Percentiles rank a stretch among this genome's conserved stretches.
Evolutionary conservation across 1,139 yeast species (phyloP).

Genomic region (Groenewaldozyma auringiensis): DNA sequence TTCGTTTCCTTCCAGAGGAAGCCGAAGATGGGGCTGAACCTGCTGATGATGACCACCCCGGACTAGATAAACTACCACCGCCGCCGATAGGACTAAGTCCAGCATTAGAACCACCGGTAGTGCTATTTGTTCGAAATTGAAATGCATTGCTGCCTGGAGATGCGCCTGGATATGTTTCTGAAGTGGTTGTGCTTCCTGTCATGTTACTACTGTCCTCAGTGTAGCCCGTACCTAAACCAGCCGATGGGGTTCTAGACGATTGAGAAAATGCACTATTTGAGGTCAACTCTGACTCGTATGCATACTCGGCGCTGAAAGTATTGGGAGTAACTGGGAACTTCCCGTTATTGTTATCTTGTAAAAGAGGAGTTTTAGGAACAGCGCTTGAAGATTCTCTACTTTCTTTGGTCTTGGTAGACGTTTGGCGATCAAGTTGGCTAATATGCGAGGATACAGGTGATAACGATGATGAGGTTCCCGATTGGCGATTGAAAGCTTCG

Average conservation of each 20-base stretch:
- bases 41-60: neutral
- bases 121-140: too few relatives aligned
- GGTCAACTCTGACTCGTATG: neutral
- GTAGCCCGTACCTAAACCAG: neutral
- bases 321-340: neutral
- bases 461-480: neutral
- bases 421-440: neutral
- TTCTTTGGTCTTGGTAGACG: neutral
- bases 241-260: neutral
- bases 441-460: neutral
- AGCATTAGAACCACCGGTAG: neutral
- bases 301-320: neutral
- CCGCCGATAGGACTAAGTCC: neutral
- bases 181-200: neutral
- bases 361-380: neutral
- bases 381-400: neutral
- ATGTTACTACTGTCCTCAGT: slow-evolving; percentile 2
- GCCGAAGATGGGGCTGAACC: slow-evolving; percentile 3
- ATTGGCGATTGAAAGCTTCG: neutral
- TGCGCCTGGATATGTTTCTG: neutral
- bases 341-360: neutral
- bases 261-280: neutral
- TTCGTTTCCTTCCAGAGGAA: slow-evolving; percentile 16
- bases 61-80: neutral
- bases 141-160: too few relatives aligned